These are phyloP conservation scores for Neofusicoccum kwambonambiense DNA, from an alignment of 2,329 filamentous ascomycete genomes.

Conservation along the genomic window DNA sequence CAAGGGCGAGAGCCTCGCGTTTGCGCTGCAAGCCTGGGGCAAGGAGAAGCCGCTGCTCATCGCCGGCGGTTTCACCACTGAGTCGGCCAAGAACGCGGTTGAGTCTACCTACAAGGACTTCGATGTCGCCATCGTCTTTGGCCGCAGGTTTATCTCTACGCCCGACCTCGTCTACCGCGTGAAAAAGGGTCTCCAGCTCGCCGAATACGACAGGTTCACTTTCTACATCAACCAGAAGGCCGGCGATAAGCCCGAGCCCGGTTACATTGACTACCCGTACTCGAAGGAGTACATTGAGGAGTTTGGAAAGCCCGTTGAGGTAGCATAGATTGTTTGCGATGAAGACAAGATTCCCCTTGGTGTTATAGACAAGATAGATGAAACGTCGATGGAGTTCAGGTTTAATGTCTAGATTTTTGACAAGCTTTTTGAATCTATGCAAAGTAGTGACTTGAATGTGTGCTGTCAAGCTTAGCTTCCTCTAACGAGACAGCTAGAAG, in stretches of 20 bases:
- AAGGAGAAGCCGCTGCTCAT: conserved; percentile 34
- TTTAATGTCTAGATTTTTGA: not conserved
- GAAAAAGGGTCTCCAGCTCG: conserved; percentile 43
- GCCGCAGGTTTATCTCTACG: conserved; percentile 49
- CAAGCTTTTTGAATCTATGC: no score
- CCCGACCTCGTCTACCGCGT: conserved; percentile 51
- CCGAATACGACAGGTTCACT: conserved; percentile 44
- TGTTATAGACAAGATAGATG: not conserved
- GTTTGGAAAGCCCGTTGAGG: conserved; percentile 17
- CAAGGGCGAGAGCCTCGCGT: conserved; percentile 25
- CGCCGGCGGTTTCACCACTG: conserved; percentile 43
- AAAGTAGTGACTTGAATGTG: no score
- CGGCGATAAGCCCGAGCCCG: conserved; percentile 22
- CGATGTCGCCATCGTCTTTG: conserved; percentile 50
- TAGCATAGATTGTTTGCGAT: not conserved
- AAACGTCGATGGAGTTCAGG: not conserved
- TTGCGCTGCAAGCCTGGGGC: conserved; percentile 26
- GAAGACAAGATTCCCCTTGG: not conserved
- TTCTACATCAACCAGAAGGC: conserved; percentile 40
- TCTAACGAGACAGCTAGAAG: no score
- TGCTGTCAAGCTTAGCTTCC: no score
- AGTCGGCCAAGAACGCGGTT: conserved; percentile 37
- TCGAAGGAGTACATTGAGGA: conserved; percentile 31
- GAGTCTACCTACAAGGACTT: conserved; percentile 43
- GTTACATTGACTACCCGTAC: conserved; percentile 46